Base-by-base conservation (phyloP, 23 red algal genomes). In the Gracilaria domingensis region DNA sequence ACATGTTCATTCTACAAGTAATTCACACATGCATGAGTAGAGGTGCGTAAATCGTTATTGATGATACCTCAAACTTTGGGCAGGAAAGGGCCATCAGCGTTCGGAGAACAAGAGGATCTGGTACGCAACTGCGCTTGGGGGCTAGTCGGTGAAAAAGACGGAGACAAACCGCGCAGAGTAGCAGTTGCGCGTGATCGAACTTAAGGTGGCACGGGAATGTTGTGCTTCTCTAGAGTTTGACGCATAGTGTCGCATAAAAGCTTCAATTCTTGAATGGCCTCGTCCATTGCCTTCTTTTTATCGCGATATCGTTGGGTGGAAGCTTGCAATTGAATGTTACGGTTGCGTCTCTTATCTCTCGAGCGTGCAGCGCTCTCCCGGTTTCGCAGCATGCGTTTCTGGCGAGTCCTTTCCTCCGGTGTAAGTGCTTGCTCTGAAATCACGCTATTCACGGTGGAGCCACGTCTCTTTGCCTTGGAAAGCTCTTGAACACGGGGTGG, bases 341-440 rank as follows among this genome's bases (percentile, higher is more conserved):
- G 54, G 30, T 70, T 90, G 29, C 74, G 71, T 81, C 76, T 54
- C 32, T 90, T 90, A 51, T 90, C 87, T 58, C 87, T 66, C 33
- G 87, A 90, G 53, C 87, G 87, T 44, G 87, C 87, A 9, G 87
- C 87, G 56, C 74, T 81, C 56, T 90, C 87, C 2, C 87, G 87
- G 26, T 90, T 90, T 12, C 87, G 66, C 20, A 90, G 54, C 87
- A 90, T 90, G 17, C 87, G 72, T 38, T 81, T 90, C 62, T 90
- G 87, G 16, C 74, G 47, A 37, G 87, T 81, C 50, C 72, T 71
- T 90, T 90, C 87, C 55, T 90, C 87, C 39, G 87, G 35, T 8
- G 73, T 79, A 25, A 90, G 57, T 39, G 65, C 74, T 57, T 90
- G 65, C 21, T 70, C 45, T 7, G 71, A 36, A 24, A 70, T 8